Percentiles rank a stretch among this genome's conserved stretches.
Evolutionary conservation across 495 filamentous ascomycete genomes (phyloP).

Genomic region (Aspergillus mulundensis): DNA sequence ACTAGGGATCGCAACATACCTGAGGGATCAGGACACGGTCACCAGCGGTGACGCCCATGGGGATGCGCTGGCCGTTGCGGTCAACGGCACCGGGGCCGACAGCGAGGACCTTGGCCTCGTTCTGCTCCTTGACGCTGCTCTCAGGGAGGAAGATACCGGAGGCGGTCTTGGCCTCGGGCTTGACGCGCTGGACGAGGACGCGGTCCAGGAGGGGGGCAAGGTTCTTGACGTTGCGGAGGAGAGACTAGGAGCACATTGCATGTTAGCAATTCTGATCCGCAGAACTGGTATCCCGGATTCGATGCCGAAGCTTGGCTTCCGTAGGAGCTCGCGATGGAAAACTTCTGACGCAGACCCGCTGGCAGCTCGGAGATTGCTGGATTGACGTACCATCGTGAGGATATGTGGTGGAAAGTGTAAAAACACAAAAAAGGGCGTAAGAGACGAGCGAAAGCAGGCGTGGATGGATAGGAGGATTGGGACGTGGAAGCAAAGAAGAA

Average conservation of each 20-base stretch:
- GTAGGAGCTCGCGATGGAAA: neutral
- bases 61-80: slow-evolving; percentile 80
- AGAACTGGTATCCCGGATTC: neutral
- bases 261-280: neutral
- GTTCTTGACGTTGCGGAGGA: slow-evolving; percentile 92
- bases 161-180: slow-evolving; percentile 94
- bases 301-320: neutral
- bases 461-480: slow-evolving; percentile 21
- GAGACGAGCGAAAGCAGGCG: slow-evolving; percentile 9
- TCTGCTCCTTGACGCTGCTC: slow-evolving; percentile 94
- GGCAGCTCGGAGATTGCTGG: neutral
- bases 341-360: slow-evolving; percentile 10
- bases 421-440: neutral
- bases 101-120: slow-evolving; percentile 92
- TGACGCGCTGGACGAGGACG: slow-evolving; percentile 95
- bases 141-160: slow-evolving; percentile 96
- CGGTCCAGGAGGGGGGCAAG: slow-evolving; percentile 97
- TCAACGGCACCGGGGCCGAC: slow-evolving; percentile 85
- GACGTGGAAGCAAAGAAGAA: slow-evolving; percentile 28
- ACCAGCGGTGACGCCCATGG: slow-evolving; percentile 73
- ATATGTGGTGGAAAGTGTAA: slow-evolving; percentile 2
- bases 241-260: slow-evolving; percentile 31
- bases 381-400: slow-evolving; percentile 29
- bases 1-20: slow-evolving; percentile 50
- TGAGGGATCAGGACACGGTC: slow-evolving; percentile 96